Evolutionary conservation across 2,329 filamentous ascomycete genomes (phyloP).

Genomic region (Zymoseptoria passerinii): DNA sequence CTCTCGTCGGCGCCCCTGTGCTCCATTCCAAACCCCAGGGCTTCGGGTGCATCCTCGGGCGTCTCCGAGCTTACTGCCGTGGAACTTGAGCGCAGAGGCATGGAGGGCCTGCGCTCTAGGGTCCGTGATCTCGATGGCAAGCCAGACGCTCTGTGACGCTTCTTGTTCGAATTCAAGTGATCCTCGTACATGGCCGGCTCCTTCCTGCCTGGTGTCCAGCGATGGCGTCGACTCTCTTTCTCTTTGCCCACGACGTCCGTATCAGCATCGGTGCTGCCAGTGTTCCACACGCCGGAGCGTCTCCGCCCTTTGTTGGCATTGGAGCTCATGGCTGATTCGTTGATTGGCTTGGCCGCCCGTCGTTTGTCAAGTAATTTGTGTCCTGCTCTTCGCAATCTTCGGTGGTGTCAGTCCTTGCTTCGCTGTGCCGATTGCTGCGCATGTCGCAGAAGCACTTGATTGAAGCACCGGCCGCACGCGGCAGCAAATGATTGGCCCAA

Average conservation of each 20-base stretch:
- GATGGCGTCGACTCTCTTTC: slow-evolving; percentile 9
- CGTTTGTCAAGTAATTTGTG: neutral
- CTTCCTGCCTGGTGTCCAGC: slow-evolving; percentile 18
- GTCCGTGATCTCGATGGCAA: slow-evolving; percentile 5
- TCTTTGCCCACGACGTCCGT: slow-evolving; percentile 9
- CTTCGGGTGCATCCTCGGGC: slow-evolving; percentile 42
- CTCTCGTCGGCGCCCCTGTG: slow-evolving; percentile 16
- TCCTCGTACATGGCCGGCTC: slow-evolving; percentile 28
- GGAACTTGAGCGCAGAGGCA: slow-evolving; percentile 16
- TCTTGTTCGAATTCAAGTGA: slow-evolving; percentile 22
- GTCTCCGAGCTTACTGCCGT: slow-evolving; percentile 52
- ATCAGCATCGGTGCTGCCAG: neutral
- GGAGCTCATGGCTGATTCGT: neutral
- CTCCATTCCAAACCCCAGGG: slow-evolving; percentile 6
- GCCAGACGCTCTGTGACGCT: slow-evolving; percentile 5
- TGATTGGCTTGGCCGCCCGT: neutral
- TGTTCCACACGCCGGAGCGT: slow-evolving; percentile 16
- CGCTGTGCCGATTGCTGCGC: neutral
- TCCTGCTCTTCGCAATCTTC: neutral
- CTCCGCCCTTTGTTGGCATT: slow-evolving; percentile 6
- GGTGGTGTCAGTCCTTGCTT: neutral
- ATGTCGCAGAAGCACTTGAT: neutral
- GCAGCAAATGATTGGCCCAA: neutral
- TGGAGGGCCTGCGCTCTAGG: slow-evolving; percentile 13
- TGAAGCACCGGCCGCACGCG: neutral